These are phyloP conservation scores for Trichoderma breve DNA, from an alignment of 2,329 filamentous ascomycete genomes.

Conservation along the genomic window DNA sequence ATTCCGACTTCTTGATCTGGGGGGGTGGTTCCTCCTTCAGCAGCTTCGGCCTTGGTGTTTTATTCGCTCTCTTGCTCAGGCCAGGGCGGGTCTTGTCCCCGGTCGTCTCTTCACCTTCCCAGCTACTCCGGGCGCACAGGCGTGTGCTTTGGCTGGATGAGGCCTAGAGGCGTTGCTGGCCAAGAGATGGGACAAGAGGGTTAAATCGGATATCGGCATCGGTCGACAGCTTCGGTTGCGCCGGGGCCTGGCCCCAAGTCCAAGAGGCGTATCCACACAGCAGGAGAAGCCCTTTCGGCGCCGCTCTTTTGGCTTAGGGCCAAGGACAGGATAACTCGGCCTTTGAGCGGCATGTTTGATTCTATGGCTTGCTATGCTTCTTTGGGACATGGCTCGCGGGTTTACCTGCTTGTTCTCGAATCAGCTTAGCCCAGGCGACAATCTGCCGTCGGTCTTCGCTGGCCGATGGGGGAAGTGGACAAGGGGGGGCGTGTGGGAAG, in stretches of 20 bases:
- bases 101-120: background rate
- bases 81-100: background rate
- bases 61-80: background rate
- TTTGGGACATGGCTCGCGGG: background rate
- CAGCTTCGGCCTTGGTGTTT: background rate
- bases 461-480: constrained; percentile 1
- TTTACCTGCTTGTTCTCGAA: constrained; percentile 3
- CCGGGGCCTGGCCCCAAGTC: constrained; percentile 11
- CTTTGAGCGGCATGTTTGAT: background rate
- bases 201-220: constrained; percentile 20
- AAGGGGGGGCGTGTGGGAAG: background rate
- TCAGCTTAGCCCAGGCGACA: constrained; percentile 7
- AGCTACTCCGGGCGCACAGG: constrained; percentile 17
- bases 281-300: constrained; percentile 1
- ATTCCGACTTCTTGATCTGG: constrained; percentile 1
- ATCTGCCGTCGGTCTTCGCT: constrained; percentile 19
- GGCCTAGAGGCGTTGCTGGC: background rate
- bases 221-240: constrained; percentile 19
- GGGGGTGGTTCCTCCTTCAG: background rate
- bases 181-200: constrained; percentile 1
- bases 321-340: constrained; percentile 12
- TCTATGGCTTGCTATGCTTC: background rate
- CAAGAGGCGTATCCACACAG: constrained; percentile 5
- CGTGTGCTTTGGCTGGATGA: background rate
- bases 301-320: constrained; percentile 9